Percentiles rank a stretch among this genome's conserved stretches.
phyloP scores from a whole-genome alignment of 495 filamentous ascomycete genomes.

The Talaromyces adpressus region DNA sequence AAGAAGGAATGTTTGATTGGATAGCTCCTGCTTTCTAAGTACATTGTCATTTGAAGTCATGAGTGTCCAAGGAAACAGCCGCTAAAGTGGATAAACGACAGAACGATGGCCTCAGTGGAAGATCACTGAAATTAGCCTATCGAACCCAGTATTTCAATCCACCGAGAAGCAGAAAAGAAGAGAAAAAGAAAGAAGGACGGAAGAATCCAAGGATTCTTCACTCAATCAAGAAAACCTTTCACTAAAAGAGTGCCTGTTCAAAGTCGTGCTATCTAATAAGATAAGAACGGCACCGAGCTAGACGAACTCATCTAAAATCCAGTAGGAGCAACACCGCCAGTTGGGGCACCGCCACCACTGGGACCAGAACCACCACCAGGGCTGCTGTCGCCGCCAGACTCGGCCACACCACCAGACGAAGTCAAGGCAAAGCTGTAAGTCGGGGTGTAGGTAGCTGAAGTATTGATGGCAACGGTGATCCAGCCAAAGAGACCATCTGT shows the following conservation, averaged over 20 bases:
- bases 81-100: not conserved
- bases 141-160: not conserved
- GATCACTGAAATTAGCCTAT: no score
- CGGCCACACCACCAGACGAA: not conserved
- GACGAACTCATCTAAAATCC: not conserved
- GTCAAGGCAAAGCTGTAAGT: not conserved
- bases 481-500: slow-evolving; percentile 49
- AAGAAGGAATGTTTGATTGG: not conserved
- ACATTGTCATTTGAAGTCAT: not conserved
- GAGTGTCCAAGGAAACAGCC: not conserved
- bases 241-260: not conserved
- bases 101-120: not conserved
- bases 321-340: not conserved
- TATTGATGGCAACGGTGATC: slow-evolving; percentile 48
- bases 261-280: not conserved
- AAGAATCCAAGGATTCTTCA: not conserved
- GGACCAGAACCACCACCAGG: no score
- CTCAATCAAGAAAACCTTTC: not conserved
- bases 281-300: not conserved
- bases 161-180: not conserved
- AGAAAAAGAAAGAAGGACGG: not conserved
- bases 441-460: not conserved
- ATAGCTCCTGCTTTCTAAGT: not conserved
- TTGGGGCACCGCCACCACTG: not conserved
- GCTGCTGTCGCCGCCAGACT: not conserved